Evolutionary conservation across 2,329 filamentous ascomycete genomes (phyloP).

Genomic region (Domatiomyces globalis): DNA sequence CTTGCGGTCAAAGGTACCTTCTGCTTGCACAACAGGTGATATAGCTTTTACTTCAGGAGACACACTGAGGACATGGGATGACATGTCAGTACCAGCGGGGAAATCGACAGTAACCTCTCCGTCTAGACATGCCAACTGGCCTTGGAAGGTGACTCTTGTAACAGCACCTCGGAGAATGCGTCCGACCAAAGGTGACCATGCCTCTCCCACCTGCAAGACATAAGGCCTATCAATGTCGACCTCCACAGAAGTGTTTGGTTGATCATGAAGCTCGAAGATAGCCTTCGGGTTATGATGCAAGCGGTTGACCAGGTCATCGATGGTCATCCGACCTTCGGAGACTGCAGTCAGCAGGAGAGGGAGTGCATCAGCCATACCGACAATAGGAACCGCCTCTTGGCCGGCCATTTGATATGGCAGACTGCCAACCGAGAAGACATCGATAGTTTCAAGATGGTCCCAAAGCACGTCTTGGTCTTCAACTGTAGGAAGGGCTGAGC

Average conservation of each 20-base stretch:
- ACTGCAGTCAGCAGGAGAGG: conserved; percentile 65
- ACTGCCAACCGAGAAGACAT: conserved; percentile 67
- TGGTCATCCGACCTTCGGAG: conserved; percentile 54
- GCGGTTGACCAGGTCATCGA: conserved; percentile 57
- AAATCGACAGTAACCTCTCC: conserved; percentile 45
- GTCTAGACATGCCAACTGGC: conserved; percentile 61
- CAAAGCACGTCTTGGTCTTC: conserved; percentile 60
- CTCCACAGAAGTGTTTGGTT: conserved; percentile 58
- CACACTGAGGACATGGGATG: conserved; percentile 42
- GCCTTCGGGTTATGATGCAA: conserved; percentile 66
- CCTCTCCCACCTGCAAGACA: conserved; percentile 36
- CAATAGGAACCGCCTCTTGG: conserved; percentile 42
- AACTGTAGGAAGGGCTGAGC: conserved; percentile 49
- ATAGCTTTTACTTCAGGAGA: conserved; percentile 44
- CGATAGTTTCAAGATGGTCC: conserved; percentile 58
- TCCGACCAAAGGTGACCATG: conserved; percentile 60
- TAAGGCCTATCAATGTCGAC: conserved; percentile 62
- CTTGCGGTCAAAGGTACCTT: conserved; percentile 24
- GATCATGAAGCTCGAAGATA: conserved; percentile 72
- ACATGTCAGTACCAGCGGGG: conserved; percentile 60
- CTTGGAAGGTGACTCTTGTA: conserved; percentile 61
- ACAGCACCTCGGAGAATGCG: conserved; percentile 55
- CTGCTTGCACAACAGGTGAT: conserved; percentile 29
- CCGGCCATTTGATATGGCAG: conserved; percentile 61
- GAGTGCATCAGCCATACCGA: conserved; percentile 59